phyloP scores from a whole-genome alignment of 1,284 basidiomycete species.

The Tilletiopsis washingtonensis region DNA sequence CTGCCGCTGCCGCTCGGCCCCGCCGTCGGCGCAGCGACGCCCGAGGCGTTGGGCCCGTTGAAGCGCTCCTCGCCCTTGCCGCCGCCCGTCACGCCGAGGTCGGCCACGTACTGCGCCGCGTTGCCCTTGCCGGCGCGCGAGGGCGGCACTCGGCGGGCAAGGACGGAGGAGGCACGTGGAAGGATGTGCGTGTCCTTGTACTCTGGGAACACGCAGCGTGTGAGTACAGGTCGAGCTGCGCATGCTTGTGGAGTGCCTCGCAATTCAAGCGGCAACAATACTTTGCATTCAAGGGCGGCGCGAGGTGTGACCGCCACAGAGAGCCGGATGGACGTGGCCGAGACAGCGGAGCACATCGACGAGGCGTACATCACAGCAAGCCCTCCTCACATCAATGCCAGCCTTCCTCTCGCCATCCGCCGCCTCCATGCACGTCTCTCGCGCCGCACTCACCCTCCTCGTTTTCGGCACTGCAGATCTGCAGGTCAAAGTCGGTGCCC shows the following conservation, averaged over 20 bases:
- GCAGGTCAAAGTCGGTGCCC: conserved; percentile 93
- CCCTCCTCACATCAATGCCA: too few species aligned
- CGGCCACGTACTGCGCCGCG: conserved; percentile 73
- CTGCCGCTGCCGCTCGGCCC: too few species aligned
- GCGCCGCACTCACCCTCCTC: conserved; percentile 21
- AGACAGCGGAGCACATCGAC: too few species aligned
- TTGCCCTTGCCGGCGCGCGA: conserved; percentile 81
- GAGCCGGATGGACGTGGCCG: too few species aligned
- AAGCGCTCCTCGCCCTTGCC: conserved; percentile 7
- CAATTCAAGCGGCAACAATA: too few species aligned
- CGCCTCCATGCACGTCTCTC: neutral
- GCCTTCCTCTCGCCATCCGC: too few species aligned
- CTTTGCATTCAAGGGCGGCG: too few species aligned
- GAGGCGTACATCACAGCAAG: too few species aligned
- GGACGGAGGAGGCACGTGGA: conserved; percentile 85
- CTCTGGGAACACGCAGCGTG: conserved; percentile 54
- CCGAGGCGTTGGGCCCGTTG: conserved; percentile 12
- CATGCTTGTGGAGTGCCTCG: too few species aligned
- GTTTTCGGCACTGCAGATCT: conserved; percentile 55
- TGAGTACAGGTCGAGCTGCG: neutral
- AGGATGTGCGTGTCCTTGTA: conserved; percentile 82
- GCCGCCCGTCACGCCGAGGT: conserved; percentile 46
- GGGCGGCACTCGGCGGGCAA: conserved; percentile 82
- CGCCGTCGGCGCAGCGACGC: conserved; percentile 10
- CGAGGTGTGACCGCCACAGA: too few species aligned